Base-by-base conservation (phyloP, 345 rosid species). In the Punica granatum region DNA sequence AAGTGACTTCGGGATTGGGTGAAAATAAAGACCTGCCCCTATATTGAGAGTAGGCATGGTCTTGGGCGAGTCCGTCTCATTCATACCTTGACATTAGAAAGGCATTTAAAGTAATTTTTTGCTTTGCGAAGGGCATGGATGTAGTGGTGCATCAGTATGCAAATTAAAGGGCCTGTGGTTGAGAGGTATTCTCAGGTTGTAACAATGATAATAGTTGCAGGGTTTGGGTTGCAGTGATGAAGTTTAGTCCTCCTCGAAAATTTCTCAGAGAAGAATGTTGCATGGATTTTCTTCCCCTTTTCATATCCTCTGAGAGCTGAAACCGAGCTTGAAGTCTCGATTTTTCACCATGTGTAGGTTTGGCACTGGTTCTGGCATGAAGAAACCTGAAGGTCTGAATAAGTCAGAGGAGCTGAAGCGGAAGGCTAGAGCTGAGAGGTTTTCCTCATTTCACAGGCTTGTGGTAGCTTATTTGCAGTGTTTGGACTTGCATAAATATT, bases 371-470 rank as follows among this genome's bases (percentile, higher is more conserved):
- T 67, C 81, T 14, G 56, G 65, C 13, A 42, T 48, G 53, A 77
- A 75, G 49, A 83, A 63, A 33, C 75, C 86, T 33, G 91, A 72
- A 21, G 77, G 63, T 60, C 46, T 74, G 35, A 86, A 84, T 74
- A 82, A 79, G 63, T 80, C 88, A 14, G 99, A 91, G 80, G 95
- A 84, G 60, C 72, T 83, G 78, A 94, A 91, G 82, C 86, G 92
- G 75, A 94, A 88, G 74, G 89, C 96, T 67, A 78, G 99, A 80
- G 95, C 98, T 58, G 97, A 91, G 79, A 91, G 99, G 99, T 91
- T 70, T n/a, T 46, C 44, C 2, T 19, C 21, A n/a, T 18, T 0
- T 63, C 46, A 11, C 18, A 33, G 49, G 48, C 46, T 39, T 9
- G 8, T 63, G 48, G 23, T 1, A 63, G 31, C 61, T 56, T 56